Evolutionary conservation across 805 yeast genomes (phyloP).

Genomic region (Nakazawaea holstii): DNA sequence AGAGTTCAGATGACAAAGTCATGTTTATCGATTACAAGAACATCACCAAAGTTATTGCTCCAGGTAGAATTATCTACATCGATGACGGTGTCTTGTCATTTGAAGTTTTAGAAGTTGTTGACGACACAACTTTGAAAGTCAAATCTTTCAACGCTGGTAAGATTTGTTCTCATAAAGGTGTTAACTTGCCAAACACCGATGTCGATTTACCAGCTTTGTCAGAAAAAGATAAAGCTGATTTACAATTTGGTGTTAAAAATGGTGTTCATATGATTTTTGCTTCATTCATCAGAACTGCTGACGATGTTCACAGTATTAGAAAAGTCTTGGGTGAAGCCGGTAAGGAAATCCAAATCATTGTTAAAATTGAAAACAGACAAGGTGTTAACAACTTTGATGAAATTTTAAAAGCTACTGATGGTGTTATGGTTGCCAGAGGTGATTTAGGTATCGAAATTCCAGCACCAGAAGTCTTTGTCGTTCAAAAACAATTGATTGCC

Average conservation of each 20-base stretch:
- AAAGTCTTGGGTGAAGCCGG: conserved; percentile 96
- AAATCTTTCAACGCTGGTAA: conserved; percentile 90
- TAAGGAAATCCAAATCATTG: conserved; percentile 90
- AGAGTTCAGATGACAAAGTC: conserved; percentile 65
- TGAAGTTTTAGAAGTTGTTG: conserved; percentile 80
- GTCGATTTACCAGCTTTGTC: conserved; percentile 97
- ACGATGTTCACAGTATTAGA: conserved; percentile 88
- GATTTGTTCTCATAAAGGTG: conserved; percentile 97
- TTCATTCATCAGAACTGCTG: conserved; percentile 92
- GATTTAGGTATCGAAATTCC: conserved; percentile 99
- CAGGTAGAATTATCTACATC: conserved; percentile 87
- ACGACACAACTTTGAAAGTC: conserved; percentile 79
- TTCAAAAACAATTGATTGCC: conserved; percentile 98
- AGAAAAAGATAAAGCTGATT: conserved; percentile 92
- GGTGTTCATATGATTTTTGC: conserved; percentile 98
- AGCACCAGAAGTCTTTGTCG: conserved; percentile 97
- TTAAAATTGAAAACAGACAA: conserved; percentile 98
- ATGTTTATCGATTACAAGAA: conserved; percentile 94
- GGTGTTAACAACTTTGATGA: conserved; percentile 99
- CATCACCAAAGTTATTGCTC: conserved; percentile 88
- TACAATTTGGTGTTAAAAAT: conserved; percentile 94
- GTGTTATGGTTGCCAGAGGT: conserved; percentile 99
- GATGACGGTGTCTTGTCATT: conserved; percentile 98
- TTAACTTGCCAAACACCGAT: conserved; percentile 97
- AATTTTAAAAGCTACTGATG: conserved; percentile 90